These are phyloP conservation scores for Didymosphaeria variabile DNA, from an alignment of 2,329 filamentous ascomycete genomes.

Conservation along the genomic window DNA sequence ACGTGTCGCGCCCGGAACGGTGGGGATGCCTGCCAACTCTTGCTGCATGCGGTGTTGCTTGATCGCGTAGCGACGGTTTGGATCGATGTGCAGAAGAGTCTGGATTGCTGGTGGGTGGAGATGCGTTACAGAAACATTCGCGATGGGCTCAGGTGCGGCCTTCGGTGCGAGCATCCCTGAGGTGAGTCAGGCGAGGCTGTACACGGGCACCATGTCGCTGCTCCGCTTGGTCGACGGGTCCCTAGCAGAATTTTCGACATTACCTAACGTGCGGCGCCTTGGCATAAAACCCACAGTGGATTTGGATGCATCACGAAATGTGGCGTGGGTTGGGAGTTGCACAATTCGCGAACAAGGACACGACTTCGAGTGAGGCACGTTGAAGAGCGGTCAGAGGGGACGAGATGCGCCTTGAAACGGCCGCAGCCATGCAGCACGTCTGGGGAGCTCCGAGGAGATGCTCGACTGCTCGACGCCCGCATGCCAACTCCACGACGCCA, in stretches of 20 bases:
- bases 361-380: conserved; percentile 6
- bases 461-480: conserved; percentile 21
- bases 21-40: conserved; percentile 16
- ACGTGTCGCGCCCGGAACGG: conserved; percentile 16
- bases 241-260: conserved; percentile 38
- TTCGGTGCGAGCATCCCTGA: conserved; percentile 29
- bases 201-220: conserved; percentile 17
- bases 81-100: conserved; percentile 29
- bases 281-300: conserved; percentile 32
- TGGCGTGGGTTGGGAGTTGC: conserved; percentile 24
- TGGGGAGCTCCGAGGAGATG: conserved; percentile 44
- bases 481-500: conserved; percentile 13
- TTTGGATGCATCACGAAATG: conserved; percentile 13
- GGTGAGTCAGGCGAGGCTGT: conserved; percentile 34
- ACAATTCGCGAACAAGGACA: conserved; percentile 31
- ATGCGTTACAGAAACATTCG: conserved; percentile 30
- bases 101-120: conserved; percentile 41
- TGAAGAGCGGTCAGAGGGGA: conserved; percentile 12
- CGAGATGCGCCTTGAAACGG: conserved; percentile 9
- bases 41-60: conserved; percentile 10
- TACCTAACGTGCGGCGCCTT: conserved; percentile 41
- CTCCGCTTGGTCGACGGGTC: conserved; percentile 28
- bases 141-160: conserved; percentile 25
- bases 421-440: conserved; percentile 17
- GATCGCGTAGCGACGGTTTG: conserved; percentile 32